Conservation (phyloP, 495 filamentous ascomycete genomes). For the Podospora pseudocomata region DNA sequence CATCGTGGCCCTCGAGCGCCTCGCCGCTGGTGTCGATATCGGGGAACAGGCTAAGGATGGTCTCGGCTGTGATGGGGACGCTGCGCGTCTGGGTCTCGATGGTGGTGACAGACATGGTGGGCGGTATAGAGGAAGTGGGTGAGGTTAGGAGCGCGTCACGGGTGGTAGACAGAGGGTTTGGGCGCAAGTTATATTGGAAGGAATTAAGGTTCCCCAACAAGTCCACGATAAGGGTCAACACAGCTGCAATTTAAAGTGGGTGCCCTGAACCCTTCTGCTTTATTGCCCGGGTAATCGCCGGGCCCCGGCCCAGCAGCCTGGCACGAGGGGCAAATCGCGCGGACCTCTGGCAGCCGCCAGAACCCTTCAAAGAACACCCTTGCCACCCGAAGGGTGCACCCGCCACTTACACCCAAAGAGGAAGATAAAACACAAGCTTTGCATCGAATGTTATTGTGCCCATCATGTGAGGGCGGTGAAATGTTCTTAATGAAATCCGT, state of each 20-base stretch:
- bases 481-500: too few relatives aligned
- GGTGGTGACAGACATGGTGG: conserved; percentile 37
- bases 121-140: background rate
- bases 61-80: conserved; percentile 72
- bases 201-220: background rate
- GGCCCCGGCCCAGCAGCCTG: background rate
- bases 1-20: conserved; percentile 82
- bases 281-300: conserved; percentile 1
- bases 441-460: background rate
- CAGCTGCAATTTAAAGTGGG: background rate
- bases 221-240: background rate
- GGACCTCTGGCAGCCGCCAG: background rate
- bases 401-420: background rate
- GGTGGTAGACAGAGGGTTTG: background rate
- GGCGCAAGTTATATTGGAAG: background rate
- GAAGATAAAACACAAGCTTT: background rate
- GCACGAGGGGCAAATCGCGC: background rate
- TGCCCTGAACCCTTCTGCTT: background rate
- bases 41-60: conserved; percentile 84
- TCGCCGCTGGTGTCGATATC: conserved; percentile 90
- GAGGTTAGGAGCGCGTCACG: background rate
- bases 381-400: background rate
- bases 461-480: too few relatives aligned
- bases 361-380: background rate
- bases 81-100: conserved; percentile 40